Evolutionary conservation across 805 yeast genomes (phyloP).

Genomic region (Wickerhamomyces mucosus): DNA sequence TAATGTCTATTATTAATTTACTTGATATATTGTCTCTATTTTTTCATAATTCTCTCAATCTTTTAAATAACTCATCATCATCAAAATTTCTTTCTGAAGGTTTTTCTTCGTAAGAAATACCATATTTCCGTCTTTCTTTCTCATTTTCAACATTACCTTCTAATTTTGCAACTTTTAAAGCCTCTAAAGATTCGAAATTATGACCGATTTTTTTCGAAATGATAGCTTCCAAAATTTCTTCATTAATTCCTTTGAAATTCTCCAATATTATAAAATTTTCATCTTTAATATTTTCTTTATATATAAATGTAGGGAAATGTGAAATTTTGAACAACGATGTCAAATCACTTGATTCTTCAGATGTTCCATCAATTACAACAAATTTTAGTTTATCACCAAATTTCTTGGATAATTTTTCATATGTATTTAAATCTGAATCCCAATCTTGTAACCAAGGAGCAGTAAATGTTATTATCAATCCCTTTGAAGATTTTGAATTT

Average conservation of each 20-base stretch:
- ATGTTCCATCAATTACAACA: slow-evolving; percentile 25
- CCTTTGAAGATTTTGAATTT: slow-evolving; percentile 9
- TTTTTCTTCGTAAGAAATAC: too few species aligned
- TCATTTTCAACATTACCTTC: slow-evolving; percentile 11
- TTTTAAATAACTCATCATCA: slow-evolving; percentile 15
- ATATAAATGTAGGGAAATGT: slow-evolving; percentile 23
- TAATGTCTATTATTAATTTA: too few species aligned
- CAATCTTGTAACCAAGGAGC: slow-evolving; percentile 28
- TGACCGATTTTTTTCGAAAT: slow-evolving; percentile 21
- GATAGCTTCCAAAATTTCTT: slow-evolving; percentile 19
- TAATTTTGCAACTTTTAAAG: slow-evolving; percentile 7
- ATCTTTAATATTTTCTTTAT: slow-evolving; percentile 13
- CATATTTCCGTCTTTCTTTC: slow-evolving; percentile 2
- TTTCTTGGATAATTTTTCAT: slow-evolving; percentile 21
- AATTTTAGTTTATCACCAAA: slow-evolving; percentile 19
- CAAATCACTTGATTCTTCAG: slow-evolving; percentile 18
- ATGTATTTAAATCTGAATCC: slow-evolving; percentile 24
- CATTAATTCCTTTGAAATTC: slow-evolving; percentile 15
- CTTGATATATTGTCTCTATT: not conserved
- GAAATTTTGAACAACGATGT: slow-evolving; percentile 20
- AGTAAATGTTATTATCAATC: slow-evolving; percentile 22
- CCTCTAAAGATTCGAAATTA: slow-evolving; percentile 5
- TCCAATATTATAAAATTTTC: slow-evolving; percentile 8
- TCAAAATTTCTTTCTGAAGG: slow-evolving; percentile 7
- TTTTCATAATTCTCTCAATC: slow-evolving; percentile 14